Base-by-base conservation (phyloP, 805 yeast species). In the Saitoella complicata region DNA sequence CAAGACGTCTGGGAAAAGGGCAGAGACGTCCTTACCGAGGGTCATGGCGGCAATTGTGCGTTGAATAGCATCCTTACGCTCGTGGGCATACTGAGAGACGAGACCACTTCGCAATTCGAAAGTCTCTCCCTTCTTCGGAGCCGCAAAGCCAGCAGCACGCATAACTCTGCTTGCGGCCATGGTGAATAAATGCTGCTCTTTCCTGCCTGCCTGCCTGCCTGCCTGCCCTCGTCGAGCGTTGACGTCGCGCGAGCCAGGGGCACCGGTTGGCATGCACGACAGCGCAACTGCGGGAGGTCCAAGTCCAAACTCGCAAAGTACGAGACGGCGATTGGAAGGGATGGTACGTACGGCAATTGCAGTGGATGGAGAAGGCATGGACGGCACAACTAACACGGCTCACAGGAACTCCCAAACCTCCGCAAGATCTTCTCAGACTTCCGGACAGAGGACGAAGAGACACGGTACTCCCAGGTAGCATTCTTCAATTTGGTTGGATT, bases 31-130 rank as follows among this genome's bases (percentile, higher is more conserved):
- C 58, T 91, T 91, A 7, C 97, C 97, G 32, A 86, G 75, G 0
- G 98, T 91, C 99, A 91, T 91, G 48, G 95, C 97, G 46, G 91
- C 93, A 58, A 91, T 91, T 13, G 93, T 95, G 48, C 95, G 73
- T 64, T 88, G 94, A 53, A 91, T 91, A 11, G 98, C 94, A 61
- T 91, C 98, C 60, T 91, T 91, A 48, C 95, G 60, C 57, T 93
- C 97, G 52, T 75, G 79, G 30, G 95, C 94, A 63, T 84, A 91
- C 64, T 85, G 96, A 6, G 95, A 85, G 5, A 87, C 96, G 44
- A 91, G 70, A 1, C 96, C 97, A 33, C 75, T 75, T 53, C 87
- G 76, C 55, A 91, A 73, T 63, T 91, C 98, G 55, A 73, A 83
- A n/a, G 94, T 76, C 63, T 91, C 94, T 42, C 86, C 82, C 60